These are phyloP conservation scores for Termitomyces sp. DNA, from an alignment of 768 basidiomycete genomes.

Conservation along the genomic window DNA sequence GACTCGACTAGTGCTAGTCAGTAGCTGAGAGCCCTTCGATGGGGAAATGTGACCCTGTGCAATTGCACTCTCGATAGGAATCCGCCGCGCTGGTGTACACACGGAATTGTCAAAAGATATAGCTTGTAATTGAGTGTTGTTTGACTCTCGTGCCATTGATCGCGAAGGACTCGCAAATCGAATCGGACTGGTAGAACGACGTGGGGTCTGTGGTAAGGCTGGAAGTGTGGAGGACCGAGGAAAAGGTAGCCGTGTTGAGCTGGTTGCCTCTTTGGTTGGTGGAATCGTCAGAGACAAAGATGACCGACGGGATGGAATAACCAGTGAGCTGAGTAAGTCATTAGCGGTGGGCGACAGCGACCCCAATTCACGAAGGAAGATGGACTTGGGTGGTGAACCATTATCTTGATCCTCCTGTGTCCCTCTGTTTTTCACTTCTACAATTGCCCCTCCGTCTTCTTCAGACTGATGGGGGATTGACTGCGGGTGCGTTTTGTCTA, in stretches of 20 bases:
- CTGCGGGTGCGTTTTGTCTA: not conserved
- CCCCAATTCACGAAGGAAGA: slow-evolving; percentile 37
- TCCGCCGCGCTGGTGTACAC: slow-evolving; percentile 63
- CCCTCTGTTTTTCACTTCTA: not conserved
- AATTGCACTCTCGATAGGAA: slow-evolving; percentile 52
- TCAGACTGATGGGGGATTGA: not conserved
- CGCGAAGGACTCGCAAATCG: slow-evolving; percentile 18
- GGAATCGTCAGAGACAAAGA: not conserved
- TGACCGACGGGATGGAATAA: slow-evolving; percentile 19
- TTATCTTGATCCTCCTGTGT: not conserved
- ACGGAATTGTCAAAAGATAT: slow-evolving; percentile 30
- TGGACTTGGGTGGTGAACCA: slow-evolving; percentile 10
- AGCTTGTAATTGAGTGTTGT: slow-evolving; percentile 27
- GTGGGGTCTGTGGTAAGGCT: slow-evolving; percentile 15
- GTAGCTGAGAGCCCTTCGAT: slow-evolving; percentile 37
- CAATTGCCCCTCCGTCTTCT: not conserved
- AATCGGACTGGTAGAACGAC: slow-evolving; percentile 13
- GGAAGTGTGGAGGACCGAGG: slow-evolving; percentile 17
- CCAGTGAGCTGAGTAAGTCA: slow-evolving; percentile 33
- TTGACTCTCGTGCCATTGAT: slow-evolving; percentile 19
- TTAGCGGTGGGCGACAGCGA: slow-evolving; percentile 62
- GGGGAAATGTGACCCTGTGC: slow-evolving; percentile 47
- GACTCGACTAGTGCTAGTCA: slow-evolving; percentile 18
- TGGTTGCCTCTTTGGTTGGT: not conserved
- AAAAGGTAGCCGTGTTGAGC: not conserved